These are phyloP conservation scores for Catunica adiposa DNA, from an alignment of 2,329 filamentous ascomycete species.

Conservation along the genomic window DNA sequence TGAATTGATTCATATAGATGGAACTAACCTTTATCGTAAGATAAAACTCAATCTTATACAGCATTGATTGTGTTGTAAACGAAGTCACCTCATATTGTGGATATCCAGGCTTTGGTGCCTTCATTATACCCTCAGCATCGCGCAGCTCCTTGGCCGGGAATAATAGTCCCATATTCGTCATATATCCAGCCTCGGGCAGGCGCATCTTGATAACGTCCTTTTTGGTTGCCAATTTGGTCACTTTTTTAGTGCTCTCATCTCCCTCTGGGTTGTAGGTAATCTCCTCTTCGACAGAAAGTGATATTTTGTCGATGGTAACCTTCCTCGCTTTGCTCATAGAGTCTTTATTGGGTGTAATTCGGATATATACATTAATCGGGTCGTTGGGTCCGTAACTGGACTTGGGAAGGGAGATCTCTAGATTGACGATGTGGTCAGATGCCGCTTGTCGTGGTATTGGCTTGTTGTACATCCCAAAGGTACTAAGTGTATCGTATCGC, in stretches of 20 bases:
- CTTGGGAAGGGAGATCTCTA: conserved; percentile 79
- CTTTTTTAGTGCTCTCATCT: conserved; percentile 80
- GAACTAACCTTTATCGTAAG: conserved; percentile 68
- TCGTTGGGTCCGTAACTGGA: conserved; percentile 96
- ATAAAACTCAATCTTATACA: conserved; percentile 98
- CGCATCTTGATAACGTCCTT: conserved; percentile 66
- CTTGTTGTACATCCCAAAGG: conserved; percentile 98
- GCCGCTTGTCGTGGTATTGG: conserved; percentile 76
- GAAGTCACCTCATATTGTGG: conserved; percentile 76
- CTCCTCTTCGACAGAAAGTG: conserved; percentile 85
- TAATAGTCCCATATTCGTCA: conserved; percentile 78
- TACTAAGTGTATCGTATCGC: conserved; percentile 90
- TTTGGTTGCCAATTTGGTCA: conserved; percentile 73
- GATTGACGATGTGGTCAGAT: conserved; percentile 75
- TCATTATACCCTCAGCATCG: conserved; percentile 74
- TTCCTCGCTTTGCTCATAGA: conserved; percentile 81
- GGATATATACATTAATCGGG: conserved; percentile 90
- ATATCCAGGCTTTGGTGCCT: conserved; percentile 70
- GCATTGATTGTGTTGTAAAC: conserved; percentile 81
- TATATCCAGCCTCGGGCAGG: conserved; percentile 79
- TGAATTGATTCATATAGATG: background rate
- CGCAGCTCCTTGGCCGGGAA: conserved; percentile 81
- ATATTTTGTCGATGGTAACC: conserved; percentile 88
- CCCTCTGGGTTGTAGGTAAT: conserved; percentile 98
- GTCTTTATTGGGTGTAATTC: conserved; percentile 78